phyloP scores from a whole-genome alignment of 345 rosid genomes.

The Heritiera fomes region DNA sequence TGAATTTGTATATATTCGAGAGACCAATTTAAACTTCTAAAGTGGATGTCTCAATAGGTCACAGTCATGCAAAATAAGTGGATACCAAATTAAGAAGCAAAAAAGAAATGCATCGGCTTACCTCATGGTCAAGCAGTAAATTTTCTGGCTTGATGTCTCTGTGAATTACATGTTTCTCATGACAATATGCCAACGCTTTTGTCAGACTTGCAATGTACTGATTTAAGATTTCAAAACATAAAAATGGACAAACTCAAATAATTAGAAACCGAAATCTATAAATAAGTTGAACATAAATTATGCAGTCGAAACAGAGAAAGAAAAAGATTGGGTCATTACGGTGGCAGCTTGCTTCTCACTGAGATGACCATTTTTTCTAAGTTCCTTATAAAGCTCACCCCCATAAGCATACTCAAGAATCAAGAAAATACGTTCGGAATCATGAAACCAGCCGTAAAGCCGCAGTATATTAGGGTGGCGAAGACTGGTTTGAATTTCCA shows the following conservation, averaged over 20 bases:
- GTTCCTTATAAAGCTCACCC: slow-evolving; percentile 80
- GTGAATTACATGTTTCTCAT: slow-evolving; percentile 88
- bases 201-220: slow-evolving; percentile 92
- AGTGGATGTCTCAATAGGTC: background rate
- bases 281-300: background rate
- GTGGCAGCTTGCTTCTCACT: slow-evolving; percentile 79
- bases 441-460: slow-evolving; percentile 92
- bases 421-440: slow-evolving; percentile 66
- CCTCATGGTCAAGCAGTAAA: slow-evolving; percentile 94
- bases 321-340: slow-evolving; percentile 34
- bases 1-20: background rate
- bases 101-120: slow-evolving; percentile 23
- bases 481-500: slow-evolving; percentile 81
- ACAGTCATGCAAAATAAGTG: background rate
- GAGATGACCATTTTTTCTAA: slow-evolving; percentile 59
- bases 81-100: background rate
- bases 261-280: background rate
- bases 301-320: background rate
- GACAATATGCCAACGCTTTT: slow-evolving; percentile 86
- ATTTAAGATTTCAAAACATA: slow-evolving; percentile 19
- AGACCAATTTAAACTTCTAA: background rate
- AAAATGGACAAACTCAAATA: background rate
- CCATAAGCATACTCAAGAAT: slow-evolving; percentile 93
- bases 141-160: slow-evolving; percentile 98
- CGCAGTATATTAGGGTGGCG: slow-evolving; percentile 73